A percentile compares a stretch with the other conserved stretches of the same genome.
These are phyloP conservation scores for Fusarium decemcellulare DNA, from an alignment of 2,329 filamentous ascomycete genomes.

Conservation along the genomic window DNA sequence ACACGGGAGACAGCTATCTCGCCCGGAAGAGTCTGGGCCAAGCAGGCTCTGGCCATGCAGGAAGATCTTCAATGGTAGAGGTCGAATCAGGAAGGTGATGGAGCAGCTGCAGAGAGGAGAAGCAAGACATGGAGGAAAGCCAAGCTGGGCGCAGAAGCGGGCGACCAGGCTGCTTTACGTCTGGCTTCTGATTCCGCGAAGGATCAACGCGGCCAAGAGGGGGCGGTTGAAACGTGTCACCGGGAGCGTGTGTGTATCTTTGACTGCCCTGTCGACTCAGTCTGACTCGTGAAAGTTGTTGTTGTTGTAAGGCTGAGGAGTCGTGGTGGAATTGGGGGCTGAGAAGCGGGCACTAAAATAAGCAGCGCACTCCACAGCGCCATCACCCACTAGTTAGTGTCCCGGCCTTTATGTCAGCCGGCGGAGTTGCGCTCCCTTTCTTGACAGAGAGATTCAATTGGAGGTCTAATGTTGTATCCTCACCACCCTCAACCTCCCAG, in stretches of 20 bases:
- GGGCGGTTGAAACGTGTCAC: constrained; percentile 30
- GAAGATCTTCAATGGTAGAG: background rate
- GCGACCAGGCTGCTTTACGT: background rate
- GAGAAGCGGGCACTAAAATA: background rate
- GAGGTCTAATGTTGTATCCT: background rate
- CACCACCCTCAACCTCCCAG: background rate
- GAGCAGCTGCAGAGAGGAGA: background rate
- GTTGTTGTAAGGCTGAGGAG: constrained; percentile 30
- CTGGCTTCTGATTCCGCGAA: background rate
- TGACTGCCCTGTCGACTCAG: too few species aligned
- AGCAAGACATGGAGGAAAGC: background rate
- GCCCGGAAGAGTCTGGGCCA: background rate
- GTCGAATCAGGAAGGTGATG: background rate
- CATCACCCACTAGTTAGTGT: background rate
- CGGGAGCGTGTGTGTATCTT: too few species aligned
- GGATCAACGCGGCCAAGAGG: constrained; percentile 9
- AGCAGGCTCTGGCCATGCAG: background rate
- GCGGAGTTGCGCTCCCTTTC: too few species aligned
- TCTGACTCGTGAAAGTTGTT: background rate
- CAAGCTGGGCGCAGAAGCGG: too few species aligned
- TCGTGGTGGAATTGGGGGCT: background rate
- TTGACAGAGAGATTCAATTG: background rate
- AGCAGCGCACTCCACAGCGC: background rate
- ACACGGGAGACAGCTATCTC: background rate
- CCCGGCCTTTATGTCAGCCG: background rate